Base-by-base conservation (phyloP, 2,329 filamentous ascomycete genomes). In the Pseudogymnoascus verrucosus region DNA sequence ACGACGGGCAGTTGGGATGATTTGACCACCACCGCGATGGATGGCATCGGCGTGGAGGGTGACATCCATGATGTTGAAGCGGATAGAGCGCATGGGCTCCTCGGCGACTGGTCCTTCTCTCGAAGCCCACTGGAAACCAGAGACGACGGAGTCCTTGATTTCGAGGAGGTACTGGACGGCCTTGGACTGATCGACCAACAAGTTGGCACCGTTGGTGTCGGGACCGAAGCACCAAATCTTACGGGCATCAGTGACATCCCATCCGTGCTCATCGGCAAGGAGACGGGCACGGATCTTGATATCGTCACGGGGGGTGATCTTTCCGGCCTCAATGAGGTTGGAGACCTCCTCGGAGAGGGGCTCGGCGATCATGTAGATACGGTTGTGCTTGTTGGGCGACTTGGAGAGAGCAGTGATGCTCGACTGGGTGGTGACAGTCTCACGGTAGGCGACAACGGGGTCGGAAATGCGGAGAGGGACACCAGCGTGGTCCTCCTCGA, bases 341-440 rank as follows among this genome's bases (percentile, higher is more conserved):
- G 90, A 84, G 66, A 99, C 89, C 73, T 98, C 95, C 86, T 99
- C 95, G 54, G 86, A 86, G 64, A 99, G 84, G 73, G 95, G 95
- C 81, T 92, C 82, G 69, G 95, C 95, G 79, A 85, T 86, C 82
- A 99, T 88, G 85, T 98, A 99, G 67, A 99, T 86, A 92, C 95
- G 93, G 87, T 99, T 99, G 90, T 99, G 95, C 91, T 99, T 99
- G 90, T 99, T 99, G 83, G 95, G 95, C 60, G 95, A 99, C 86
- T 99, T 99, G 80, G 95, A 98, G 75, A 99, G 85, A 72, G 95
- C 95, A 76, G 91, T 96, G 75, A 98, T 98, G 86, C 88, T 91
- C 63, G 95, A 98, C 77, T 87, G 87, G 74, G 69, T 84, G 72
- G 80, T 79, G 75, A 99, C 93, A 69, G 93, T 96, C 88, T 99